A percentile compares a stretch with the other conserved stretches of the same genome.
Evolutionary conservation across 306 rosid species (phyloP).

Genomic region (Castanospermum australe): DNA sequence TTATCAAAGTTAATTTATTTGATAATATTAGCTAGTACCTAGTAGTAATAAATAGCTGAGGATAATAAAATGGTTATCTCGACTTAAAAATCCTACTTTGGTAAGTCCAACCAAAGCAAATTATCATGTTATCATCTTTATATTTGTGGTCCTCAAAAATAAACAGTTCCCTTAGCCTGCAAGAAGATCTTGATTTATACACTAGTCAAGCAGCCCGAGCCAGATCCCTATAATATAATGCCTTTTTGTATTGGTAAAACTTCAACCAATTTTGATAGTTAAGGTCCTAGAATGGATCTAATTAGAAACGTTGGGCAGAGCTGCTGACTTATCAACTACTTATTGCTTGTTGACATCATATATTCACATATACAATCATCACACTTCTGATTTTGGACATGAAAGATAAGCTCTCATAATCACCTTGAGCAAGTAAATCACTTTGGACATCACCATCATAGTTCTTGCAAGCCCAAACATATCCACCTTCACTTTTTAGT

Average conservation of each 20-base stretch:
- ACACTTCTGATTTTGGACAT: slow-evolving; percentile 8
- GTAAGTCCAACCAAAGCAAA: background rate
- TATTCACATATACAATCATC: slow-evolving; percentile 7
- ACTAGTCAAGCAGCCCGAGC: background rate
- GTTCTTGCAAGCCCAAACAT: slow-evolving; percentile 99
- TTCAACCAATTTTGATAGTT: background rate
- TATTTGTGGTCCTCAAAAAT: background rate
- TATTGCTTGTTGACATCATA: slow-evolving; percentile 1
- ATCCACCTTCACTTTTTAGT: slow-evolving; percentile 95
- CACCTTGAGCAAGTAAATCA: slow-evolving; percentile 99
- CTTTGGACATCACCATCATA: slow-evolving; percentile 98
- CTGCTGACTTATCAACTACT: background rate
- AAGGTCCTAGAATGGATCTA: background rate
- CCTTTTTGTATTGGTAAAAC: background rate
- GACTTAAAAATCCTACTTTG: too few relatives aligned
- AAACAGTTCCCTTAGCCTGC: background rate
- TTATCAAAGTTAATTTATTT: background rate
- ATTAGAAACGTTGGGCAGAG: background rate
- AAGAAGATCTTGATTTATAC: background rate
- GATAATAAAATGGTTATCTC: too few relatives aligned
- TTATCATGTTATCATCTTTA: background rate
- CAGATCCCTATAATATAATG: background rate
- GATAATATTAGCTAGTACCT: background rate
- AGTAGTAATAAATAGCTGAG: background rate
- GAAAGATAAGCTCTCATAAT: background rate